phyloP scores from a whole-genome alignment of 352 stramenopile genomes.

The Globisporangium paddicum region DNA sequence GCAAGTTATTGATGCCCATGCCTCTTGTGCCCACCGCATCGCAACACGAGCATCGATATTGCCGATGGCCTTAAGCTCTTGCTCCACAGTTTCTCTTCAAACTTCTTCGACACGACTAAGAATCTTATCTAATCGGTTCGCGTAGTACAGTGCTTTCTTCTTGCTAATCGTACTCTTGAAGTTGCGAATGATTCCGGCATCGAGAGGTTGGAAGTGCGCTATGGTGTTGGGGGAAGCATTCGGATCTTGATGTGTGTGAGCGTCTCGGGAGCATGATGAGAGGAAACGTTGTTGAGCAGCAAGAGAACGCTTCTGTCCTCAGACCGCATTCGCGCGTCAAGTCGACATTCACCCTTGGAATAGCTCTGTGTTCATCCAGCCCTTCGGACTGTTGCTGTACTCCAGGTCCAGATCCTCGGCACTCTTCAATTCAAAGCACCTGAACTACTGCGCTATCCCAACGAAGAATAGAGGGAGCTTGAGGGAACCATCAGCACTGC shows the following conservation, averaged over 20 bases:
- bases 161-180: neutral
- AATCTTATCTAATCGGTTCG: neutral
- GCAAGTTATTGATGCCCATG: neutral
- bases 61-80: neutral
- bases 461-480: neutral
- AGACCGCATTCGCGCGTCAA: neutral
- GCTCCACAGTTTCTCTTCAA: neutral
- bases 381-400: neutral
- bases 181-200: neutral
- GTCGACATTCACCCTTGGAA: neutral
- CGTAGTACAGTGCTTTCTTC: conserved; percentile 3
- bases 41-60: neutral
- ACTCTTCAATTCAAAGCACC: neutral
- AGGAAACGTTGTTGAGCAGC: conserved; percentile 1
- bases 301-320: neutral
- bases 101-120: neutral
- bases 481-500: conserved; percentile 1
- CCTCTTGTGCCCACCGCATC: neutral
- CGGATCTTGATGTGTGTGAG: neutral
- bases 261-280: neutral
- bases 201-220: conserved; percentile 20
- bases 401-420: neutral
- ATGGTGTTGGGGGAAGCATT: conserved; percentile 2
- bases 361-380: neutral
- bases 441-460: neutral